Conservation (phyloP, 1,284 basidiomycete species). For the Melanopsichium pennsylvanicum region DNA sequence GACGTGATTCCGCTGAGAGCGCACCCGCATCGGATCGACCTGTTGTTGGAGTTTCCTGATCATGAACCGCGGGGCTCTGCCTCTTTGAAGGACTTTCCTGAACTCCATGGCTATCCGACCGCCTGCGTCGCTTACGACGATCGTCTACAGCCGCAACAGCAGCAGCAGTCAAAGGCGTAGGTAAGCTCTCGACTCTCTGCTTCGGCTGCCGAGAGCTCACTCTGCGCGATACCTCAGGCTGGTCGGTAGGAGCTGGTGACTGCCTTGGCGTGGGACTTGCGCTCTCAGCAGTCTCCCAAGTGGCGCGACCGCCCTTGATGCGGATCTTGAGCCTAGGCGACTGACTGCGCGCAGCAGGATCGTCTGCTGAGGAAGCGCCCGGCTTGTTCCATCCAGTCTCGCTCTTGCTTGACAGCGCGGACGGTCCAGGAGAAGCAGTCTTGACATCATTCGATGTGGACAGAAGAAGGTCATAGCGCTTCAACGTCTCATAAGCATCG, state of each 20-base stretch:
- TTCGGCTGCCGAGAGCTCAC: conserved; percentile 31
- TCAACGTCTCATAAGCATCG: conserved; percentile 47
- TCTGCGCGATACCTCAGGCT: conserved; percentile 6
- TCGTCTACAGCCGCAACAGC: conserved; percentile 22
- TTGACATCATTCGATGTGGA: conserved; percentile 17
- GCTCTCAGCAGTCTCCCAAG: conserved; percentile 25
- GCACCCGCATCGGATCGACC: background rate
- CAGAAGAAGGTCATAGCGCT: conserved; percentile 50
- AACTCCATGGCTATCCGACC: conserved; percentile 5
- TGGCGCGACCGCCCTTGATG: conserved; percentile 27
- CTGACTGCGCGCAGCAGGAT: conserved; percentile 12
- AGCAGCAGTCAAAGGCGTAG: conserved; percentile 22
- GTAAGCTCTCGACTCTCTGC: conserved; percentile 27
- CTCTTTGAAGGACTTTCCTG: conserved; percentile 1
- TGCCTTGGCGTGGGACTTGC: conserved; percentile 11
- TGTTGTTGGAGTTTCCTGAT: background rate
- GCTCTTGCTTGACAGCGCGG: conserved; percentile 5
- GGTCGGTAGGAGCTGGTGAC: background rate
- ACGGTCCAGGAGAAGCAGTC: conserved; percentile 11
- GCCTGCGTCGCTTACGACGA: conserved; percentile 16
- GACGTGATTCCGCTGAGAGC: conserved; percentile 6
- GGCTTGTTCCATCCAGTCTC: background rate
- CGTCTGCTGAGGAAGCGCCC: background rate
- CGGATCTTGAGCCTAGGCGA: conserved; percentile 41
- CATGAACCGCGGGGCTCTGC: background rate